These are phyloP conservation scores for Pochonia chlamydosporia DNA, from an alignment of 2,329 filamentous ascomycete genomes.

Conservation along the genomic window DNA sequence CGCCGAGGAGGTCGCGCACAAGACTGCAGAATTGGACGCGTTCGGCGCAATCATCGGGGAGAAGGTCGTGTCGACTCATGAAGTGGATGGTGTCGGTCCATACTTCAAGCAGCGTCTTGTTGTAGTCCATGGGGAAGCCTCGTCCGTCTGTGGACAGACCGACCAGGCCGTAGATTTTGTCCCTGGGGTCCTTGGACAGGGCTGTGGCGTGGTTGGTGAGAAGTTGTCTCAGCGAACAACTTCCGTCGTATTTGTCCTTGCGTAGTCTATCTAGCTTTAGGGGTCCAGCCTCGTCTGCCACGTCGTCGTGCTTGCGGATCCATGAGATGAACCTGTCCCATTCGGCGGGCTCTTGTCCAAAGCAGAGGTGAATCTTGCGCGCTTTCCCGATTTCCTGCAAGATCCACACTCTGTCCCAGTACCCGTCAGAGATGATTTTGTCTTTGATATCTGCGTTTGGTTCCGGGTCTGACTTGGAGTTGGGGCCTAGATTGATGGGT, in stretches of 20 bases:
- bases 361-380: slow-evolving; percentile 8
- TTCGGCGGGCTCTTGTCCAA: slow-evolving; percentile 5
- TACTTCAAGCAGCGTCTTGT: slow-evolving; percentile 16
- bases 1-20: slow-evolving; percentile 9
- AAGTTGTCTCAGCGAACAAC: slow-evolving; percentile 9
- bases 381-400: slow-evolving; percentile 13
- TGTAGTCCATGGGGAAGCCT: slow-evolving; percentile 16
- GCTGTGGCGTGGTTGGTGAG: slow-evolving; percentile 9
- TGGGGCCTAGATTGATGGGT: neutral
- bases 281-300: slow-evolving; percentile 2
- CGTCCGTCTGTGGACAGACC: slow-evolving; percentile 14
- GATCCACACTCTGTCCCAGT: slow-evolving; percentile 14
- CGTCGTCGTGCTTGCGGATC: slow-evolving; percentile 5
- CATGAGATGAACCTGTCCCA: slow-evolving; percentile 10
- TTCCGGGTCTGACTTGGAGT: neutral
- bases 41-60: slow-evolving; percentile 3
- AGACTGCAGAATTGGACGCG: slow-evolving; percentile 6
- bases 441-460: slow-evolving; percentile 1
- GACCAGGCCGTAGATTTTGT: slow-evolving; percentile 20
- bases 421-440: slow-evolving; percentile 7
- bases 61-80: slow-evolving; percentile 10
- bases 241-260: slow-evolving; percentile 10
- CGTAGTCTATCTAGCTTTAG: slow-evolving; percentile 8
- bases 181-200: slow-evolving; percentile 14
- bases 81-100: slow-evolving; percentile 16